phyloP scores from a whole-genome alignment of 345 rosid genomes.

The Citrus glauca region DNA sequence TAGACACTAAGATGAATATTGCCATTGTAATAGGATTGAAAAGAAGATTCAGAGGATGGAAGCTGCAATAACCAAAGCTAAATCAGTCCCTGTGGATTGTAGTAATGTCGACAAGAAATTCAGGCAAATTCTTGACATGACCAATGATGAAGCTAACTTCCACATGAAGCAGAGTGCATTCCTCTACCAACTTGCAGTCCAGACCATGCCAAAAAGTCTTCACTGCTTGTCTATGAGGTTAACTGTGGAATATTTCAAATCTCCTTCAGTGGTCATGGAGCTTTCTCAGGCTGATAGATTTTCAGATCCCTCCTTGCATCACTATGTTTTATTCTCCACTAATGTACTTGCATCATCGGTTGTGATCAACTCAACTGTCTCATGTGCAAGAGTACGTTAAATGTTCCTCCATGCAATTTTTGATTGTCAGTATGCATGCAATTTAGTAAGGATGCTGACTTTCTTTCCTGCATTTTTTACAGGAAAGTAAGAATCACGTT shows the following conservation, averaged over 20 bases:
- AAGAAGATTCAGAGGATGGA: conserved; percentile 64
- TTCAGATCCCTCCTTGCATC: conserved; percentile 65
- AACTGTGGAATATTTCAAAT: conserved; percentile 82
- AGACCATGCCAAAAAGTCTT: conserved; percentile 92
- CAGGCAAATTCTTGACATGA: conserved; percentile 86
- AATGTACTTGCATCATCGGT: conserved; percentile 89
- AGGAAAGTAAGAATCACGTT: conserved; percentile 75
- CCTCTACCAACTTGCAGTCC: conserved; percentile 82
- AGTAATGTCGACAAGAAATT: conserved; percentile 88
- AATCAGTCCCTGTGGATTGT: conserved; percentile 68
- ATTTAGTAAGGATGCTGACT: conserved; percentile 22
- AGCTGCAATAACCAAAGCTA: conserved; percentile 65
- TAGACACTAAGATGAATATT: background rate
- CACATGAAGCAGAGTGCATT: conserved; percentile 79
- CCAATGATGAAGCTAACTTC: conserved; percentile 89
- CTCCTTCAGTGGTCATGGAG: conserved; percentile 38
- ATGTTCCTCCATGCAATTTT: conserved; percentile 10
- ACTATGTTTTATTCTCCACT: conserved; percentile 70
- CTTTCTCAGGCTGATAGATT: conserved; percentile 42
- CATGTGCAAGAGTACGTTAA: conserved; percentile 58
- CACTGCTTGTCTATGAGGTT: conserved; percentile 89
- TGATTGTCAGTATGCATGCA: background rate
- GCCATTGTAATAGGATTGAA: conserved; percentile 50
- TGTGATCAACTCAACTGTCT: conserved; percentile 76
- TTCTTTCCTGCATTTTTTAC: conserved; percentile 35